A percentile compares a stretch with the other conserved stretches of the same genome.
phyloP scores from a whole-genome alignment of 139 green algal genomes.

The Trebouxia sp. region DNA sequence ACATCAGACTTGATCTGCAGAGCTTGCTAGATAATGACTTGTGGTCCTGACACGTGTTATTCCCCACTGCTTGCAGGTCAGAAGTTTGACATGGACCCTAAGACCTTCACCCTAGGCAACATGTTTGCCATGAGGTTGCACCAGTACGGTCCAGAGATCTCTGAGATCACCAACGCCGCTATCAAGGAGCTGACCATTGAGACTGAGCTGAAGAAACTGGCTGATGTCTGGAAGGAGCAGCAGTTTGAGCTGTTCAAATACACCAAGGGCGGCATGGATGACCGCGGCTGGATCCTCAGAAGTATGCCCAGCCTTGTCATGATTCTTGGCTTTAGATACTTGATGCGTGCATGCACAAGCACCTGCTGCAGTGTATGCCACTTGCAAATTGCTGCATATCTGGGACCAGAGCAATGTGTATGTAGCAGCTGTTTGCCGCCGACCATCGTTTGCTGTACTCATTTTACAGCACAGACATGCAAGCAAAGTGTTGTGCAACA shows the following conservation, averaged over 20 bases:
- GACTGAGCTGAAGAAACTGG: constrained; percentile 81
- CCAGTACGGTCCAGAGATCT: constrained; percentile 72
- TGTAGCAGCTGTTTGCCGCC: too few relatives aligned
- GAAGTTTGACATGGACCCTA: constrained; percentile 73
- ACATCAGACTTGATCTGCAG: too few relatives aligned
- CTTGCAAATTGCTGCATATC: too few relatives aligned
- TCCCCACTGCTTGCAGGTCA: constrained; percentile 41
- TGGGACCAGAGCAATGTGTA: too few relatives aligned
- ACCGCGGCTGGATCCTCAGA: constrained; percentile 18
- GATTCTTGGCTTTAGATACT: neutral
- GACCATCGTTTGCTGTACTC: too few relatives aligned
- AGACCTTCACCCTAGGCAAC: constrained; percentile 30
- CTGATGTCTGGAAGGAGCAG: constrained; percentile 79
- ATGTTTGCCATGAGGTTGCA: constrained; percentile 35
- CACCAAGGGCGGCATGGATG: constrained; percentile 50
- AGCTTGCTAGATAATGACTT: too few relatives aligned
- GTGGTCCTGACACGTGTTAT: too few relatives aligned
- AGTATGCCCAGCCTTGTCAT: neutral
- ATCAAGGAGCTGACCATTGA: constrained; percentile 91
- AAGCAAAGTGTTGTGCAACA: too few relatives aligned
- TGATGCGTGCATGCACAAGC: too few relatives aligned
- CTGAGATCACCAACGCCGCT: constrained; percentile 69
- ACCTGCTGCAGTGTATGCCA: too few relatives aligned
- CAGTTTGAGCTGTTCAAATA: constrained; percentile 80
- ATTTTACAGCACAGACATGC: too few relatives aligned